Evolutionary conservation across 345 rosid genomes (phyloP).

Genomic region (Boechera stricta): DNA sequence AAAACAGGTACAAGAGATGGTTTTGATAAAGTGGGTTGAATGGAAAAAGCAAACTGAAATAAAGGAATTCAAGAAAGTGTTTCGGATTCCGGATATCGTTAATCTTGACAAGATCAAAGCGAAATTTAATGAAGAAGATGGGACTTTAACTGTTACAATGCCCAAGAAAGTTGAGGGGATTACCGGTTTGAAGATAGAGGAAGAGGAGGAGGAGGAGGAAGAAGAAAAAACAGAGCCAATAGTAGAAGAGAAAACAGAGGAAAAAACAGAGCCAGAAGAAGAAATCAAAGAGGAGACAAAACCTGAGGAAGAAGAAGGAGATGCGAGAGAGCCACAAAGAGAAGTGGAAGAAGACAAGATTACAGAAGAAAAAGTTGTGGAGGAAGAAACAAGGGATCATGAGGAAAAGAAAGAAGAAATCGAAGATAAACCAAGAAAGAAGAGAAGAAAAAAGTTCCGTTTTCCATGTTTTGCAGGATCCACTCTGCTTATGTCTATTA

Average conservation of each 20-base stretch:
- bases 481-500: constrained; percentile 41
- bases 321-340: constrained; percentile 14
- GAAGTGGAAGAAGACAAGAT: constrained; percentile 32
- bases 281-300: constrained; percentile 36
- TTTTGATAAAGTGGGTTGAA: constrained; percentile 65
- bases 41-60: constrained; percentile 63
- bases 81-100: constrained; percentile 65
- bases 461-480: constrained; percentile 47
- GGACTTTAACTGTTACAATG: constrained; percentile 57
- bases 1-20: constrained; percentile 72
- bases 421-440: constrained; percentile 34
- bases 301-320: constrained; percentile 36
- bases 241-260: constrained; percentile 18
- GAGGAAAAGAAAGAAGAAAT: constrained; percentile 19
- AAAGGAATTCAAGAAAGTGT: constrained; percentile 59
- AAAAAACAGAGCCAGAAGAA: constrained; percentile 35
- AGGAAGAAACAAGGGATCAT: constrained; percentile 36
- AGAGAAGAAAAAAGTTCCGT: constrained; percentile 40
- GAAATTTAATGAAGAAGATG: constrained; percentile 59
- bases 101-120: constrained; percentile 71
- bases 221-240: background rate
- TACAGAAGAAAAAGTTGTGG: constrained; percentile 22
- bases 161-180: constrained; percentile 68
- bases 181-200: constrained; percentile 59
- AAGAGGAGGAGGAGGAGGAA: constrained; percentile 60